phyloP scores from a whole-genome alignment of 805 yeast genomes.

The Kuraishia hungarica region DNA sequence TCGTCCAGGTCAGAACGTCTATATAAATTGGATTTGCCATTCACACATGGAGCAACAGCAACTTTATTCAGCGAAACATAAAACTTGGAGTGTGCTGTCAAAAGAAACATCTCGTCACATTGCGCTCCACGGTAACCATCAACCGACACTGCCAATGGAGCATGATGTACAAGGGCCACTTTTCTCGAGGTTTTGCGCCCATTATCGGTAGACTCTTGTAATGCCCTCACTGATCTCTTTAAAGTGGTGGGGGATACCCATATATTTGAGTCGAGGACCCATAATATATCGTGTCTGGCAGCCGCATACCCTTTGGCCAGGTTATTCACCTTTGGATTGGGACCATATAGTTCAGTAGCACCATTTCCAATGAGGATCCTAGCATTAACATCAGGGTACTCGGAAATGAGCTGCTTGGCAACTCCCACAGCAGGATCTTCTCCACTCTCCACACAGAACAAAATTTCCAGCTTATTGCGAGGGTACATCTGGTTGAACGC shows the following conservation, averaged over 20 bases:
- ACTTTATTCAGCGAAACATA: conserved; percentile 70
- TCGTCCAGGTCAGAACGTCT: conserved; percentile 55
- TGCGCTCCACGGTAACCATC: conserved; percentile 46
- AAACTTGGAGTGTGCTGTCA: conserved; percentile 80
- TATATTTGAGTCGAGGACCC: conserved; percentile 85
- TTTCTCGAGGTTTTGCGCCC: conserved; percentile 30
- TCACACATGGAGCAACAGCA: conserved; percentile 80
- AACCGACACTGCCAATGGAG: conserved; percentile 51
- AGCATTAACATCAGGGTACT: conserved; percentile 51
- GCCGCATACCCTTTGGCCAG: conserved; percentile 67
- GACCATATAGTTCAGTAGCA: conserved; percentile 49
- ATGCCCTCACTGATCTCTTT: conserved; percentile 50
- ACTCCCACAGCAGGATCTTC: conserved; percentile 59
- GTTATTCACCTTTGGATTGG: conserved; percentile 86
- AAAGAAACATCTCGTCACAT: conserved; percentile 77
- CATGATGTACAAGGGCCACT: conserved; percentile 73
- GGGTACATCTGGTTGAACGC: conserved; percentile 68
- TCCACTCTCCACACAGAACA: conserved; percentile 65
- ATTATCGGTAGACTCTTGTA: conserved; percentile 41
- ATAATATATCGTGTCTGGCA: conserved; percentile 66
- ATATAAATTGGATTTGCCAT: conserved; percentile 81
- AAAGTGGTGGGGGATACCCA: conserved; percentile 65
- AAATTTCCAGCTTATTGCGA: conserved; percentile 45
- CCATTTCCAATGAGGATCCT: conserved; percentile 44
- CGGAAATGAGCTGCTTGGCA: conserved; percentile 37